A percentile compares a stretch with the other conserved stretches of the same genome.
phyloP scores from a whole-genome alignment of 2,329 filamentous ascomycete species.

The Fusarium pininemorale region DNA sequence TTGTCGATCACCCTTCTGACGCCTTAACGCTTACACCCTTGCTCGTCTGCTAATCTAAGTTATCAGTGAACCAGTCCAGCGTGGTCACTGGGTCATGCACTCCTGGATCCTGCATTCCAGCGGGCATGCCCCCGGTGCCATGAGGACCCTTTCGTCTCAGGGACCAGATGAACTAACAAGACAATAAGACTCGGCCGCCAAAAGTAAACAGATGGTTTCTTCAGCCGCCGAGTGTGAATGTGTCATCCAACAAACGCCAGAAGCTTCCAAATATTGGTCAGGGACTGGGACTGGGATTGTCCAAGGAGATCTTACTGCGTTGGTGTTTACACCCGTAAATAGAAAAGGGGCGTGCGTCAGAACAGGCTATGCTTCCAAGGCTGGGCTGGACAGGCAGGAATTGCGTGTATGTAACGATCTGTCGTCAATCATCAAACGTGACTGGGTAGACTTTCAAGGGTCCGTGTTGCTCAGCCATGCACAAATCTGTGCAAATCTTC shows the following conservation, averaged over 20 bases:
- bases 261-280: conserved; percentile 11
- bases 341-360: conserved; percentile 32
- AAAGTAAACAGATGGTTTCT: conserved; percentile 27
- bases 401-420: conserved; percentile 18
- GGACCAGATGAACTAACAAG: conserved; percentile 16
- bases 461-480: conserved; percentile 24
- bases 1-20: conserved; percentile 27
- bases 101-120: conserved; percentile 44
- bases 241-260: conserved; percentile 23
- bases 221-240: not conserved
- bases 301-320: conserved; percentile 3
- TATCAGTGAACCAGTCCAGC: conserved; percentile 28
- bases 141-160: conserved; percentile 21
- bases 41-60: conserved; percentile 25
- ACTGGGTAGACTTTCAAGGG: conserved; percentile 20
- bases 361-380: conserved; percentile 26
- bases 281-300: conserved; percentile 14
- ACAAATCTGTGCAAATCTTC: conserved; percentile 28
- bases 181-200: not conserved
- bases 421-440: conserved; percentile 23
- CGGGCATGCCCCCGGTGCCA: conserved; percentile 1
- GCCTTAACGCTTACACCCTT: conserved; percentile 19
- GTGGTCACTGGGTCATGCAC: conserved; percentile 35
- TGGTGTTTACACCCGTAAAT: conserved; percentile 24
- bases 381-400: conserved; percentile 9